Conservation (phyloP, 1,284 basidiomycete genomes). For the Naganishia liquefaciens region DNA sequence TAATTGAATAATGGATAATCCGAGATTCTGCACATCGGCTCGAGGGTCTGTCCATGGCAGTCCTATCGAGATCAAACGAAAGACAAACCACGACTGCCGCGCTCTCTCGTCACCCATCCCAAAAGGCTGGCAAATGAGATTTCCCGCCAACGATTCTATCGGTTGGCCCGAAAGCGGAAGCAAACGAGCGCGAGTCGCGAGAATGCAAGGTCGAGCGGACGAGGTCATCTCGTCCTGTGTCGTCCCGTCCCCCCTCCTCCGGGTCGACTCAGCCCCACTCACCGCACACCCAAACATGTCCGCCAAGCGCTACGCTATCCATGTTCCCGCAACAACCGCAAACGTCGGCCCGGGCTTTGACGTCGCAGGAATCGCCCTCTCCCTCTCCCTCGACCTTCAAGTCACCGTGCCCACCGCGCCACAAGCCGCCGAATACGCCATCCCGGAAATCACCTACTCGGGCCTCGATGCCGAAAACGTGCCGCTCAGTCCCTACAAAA, state of each 20-base stretch:
- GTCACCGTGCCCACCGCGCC: slow-evolving; percentile 58
- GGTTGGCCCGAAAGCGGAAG: background rate
- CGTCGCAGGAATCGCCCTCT: slow-evolving; percentile 94
- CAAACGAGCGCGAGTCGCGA: background rate
- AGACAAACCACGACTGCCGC: no score
- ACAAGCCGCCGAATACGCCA: slow-evolving; percentile 53
- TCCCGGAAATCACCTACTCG: slow-evolving; percentile 73
- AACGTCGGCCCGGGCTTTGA: slow-evolving; percentile 99
- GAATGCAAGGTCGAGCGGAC: background rate
- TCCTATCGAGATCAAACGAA: no score
- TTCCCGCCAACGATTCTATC: no score
- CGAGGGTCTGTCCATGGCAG: no score
- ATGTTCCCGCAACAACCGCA: slow-evolving; percentile 92
- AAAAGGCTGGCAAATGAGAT: no score
- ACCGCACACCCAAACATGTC: slow-evolving; percentile 10
- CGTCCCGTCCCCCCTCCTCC: background rate
- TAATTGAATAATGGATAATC: no score
- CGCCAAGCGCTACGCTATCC: slow-evolving; percentile 61
- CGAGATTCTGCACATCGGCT: no score
- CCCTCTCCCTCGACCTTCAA: slow-evolving; percentile 76
- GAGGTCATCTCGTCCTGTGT: background rate
- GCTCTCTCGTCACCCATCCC: no score
- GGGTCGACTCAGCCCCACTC: no score
- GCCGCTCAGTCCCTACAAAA: slow-evolving; percentile 92
- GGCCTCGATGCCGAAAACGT: slow-evolving; percentile 90